Evolutionary conservation across 305 asterid genomes (phyloP), one percentile per base, ranked within the genome.

Genomic region (Fraxinus albicans): DNA sequence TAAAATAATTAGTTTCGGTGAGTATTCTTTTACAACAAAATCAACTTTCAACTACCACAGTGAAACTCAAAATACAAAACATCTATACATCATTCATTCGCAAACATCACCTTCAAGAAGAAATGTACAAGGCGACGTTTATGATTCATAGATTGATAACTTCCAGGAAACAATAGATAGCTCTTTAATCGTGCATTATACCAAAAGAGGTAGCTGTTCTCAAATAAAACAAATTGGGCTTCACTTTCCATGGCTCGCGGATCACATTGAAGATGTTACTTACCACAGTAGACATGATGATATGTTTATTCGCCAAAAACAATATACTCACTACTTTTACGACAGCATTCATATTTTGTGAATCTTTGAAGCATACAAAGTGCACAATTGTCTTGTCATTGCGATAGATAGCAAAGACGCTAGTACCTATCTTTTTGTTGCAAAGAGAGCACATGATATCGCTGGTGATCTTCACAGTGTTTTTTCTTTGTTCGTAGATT

Each of bases 361-460:
- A 91, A 81, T 95, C 98, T 85, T 86, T 89, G 86, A 92, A 94
- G 92, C 99, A 96, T 53, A 92, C 97, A n/a, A 94, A 93, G 89
- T 97, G 99, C 79, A 94, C 97, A 21, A 94, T 93, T 21, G 97
- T 96, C 87, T 87, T 90, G 35, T 97, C 95, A 58, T 95, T 97
- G 12, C 97, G 98, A 86, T 95, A 95, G 70, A 97, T 95, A 53
- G 98, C 98, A 86, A 97, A 93, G 69, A 93, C 98, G 27, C 99
- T 97, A 2, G 95, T 88, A 34, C 98, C 99, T 44, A 95, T 95
- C 89, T 92, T 97, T 85, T 95, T 95, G 89, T 90, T 89, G 92
- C 99, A 95, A 82, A 95, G 97, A n/a, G 97, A 92, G 80, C 98
- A 97, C 94, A 90, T 93, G 79, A 90, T 97, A 53, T 95, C 97